Evolutionary conservation across 2,329 filamentous ascomycete genomes (phyloP), one percentile per base, ranked within the genome.

Genomic region (Zymoseptoria pseudotritici): DNA sequence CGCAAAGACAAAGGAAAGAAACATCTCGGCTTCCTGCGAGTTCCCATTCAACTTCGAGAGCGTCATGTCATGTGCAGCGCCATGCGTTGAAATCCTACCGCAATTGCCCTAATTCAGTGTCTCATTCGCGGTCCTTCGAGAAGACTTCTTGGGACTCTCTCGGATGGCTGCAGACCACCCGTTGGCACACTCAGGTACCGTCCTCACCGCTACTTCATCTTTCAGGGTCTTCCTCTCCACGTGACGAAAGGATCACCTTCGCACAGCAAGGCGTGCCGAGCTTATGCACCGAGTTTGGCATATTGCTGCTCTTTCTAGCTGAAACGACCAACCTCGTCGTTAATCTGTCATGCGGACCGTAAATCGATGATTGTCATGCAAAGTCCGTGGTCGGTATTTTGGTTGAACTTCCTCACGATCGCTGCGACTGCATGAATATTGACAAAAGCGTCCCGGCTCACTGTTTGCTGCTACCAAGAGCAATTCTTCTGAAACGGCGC

Each of bases 141-240:
- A 70, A 68, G 56, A 58, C 61, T n/a, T 26, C 61, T 29, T 64
- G 68, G 63, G 65, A 63, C 55, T 62, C 57, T 46, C 29, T 52
- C 67, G 65, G 66, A 60, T 66, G 63, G 59, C 66, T 68, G 68
- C 67, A 70, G 66, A 56, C 53, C 53, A 13, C 54, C 60, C 58
- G 67, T 58, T 67, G 67, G 66, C 67, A 67, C 60, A 58, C 22
- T 59, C 63, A 65, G 60, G 67, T 65, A 64, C 62, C 50, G 59
- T 63, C 55, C 59, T 70, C 67, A 70, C 68, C 68, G 68, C 68
- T 67, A 65, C 62, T 67, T 66, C 61, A 59, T 61, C 67, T 63
- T 26, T 11, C 9, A 6, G 49, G 22, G 52, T 20, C 11, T 55
- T 31, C 46, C 20, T 22, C 26, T 20, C 42, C 62, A 59, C 58